A percentile compares a stretch with the other conserved stretches of the same genome.
Conservation (phyloP, 164 flowering plant species). For the Akebia trifoliata region DNA sequence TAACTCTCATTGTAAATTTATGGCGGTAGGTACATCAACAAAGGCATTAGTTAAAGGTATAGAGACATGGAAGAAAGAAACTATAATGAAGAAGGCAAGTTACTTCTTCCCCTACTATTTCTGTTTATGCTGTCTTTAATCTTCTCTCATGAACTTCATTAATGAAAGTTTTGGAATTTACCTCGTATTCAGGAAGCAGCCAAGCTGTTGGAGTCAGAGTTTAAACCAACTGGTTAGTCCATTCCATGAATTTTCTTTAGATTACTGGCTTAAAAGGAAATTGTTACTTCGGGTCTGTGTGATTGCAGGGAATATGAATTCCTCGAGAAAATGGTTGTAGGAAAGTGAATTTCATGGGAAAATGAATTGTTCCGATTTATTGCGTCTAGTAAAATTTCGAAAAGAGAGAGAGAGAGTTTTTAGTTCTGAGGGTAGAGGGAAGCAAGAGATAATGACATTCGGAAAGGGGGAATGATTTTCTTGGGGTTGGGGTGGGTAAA, state of each 20-base stretch:
- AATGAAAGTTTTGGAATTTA: background rate
- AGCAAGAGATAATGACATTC: too few species aligned
- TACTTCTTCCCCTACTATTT: background rate
- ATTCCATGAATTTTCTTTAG: background rate
- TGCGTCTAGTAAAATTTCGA: too few species aligned
- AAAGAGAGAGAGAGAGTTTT: too few species aligned
- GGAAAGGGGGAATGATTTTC: too few species aligned
- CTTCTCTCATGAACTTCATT: background rate
- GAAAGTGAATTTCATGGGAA: too few species aligned
- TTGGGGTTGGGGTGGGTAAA: too few species aligned
- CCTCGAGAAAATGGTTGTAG: too few species aligned
- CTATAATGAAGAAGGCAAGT: conserved; percentile 47
- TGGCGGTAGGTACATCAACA: conserved; percentile 59
- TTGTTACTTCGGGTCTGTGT: too few species aligned
- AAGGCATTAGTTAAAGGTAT: conserved; percentile 60
- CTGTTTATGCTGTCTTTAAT: background rate
- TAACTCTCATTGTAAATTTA: too few species aligned
- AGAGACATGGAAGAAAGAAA: conserved; percentile 75
- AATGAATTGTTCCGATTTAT: too few species aligned
- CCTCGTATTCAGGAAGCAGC: conserved; percentile 47
- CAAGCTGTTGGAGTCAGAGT: conserved; percentile 36
- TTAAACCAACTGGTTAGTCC: conserved; percentile 30
- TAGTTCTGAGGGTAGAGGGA: too few species aligned
- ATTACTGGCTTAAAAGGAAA: background rate
- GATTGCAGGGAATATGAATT: too few species aligned